Evolutionary conservation across 1,284 basidiomycete genomes (phyloP), one percentile per base, ranked within the genome.

Genomic region (Papiliotrema nemorosa): DNA sequence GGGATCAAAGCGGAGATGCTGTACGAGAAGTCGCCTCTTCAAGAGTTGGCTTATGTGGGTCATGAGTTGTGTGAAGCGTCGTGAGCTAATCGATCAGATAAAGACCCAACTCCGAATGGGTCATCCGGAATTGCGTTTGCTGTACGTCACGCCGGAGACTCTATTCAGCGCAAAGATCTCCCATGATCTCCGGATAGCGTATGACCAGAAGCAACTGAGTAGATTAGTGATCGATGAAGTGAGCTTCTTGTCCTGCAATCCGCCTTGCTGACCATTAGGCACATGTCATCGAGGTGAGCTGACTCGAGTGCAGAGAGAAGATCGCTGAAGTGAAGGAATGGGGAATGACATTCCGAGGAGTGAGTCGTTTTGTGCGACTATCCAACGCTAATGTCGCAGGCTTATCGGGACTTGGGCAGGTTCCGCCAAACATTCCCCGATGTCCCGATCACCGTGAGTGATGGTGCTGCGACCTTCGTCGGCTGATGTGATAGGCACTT

Each of bases 101-200:
- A 72, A 79, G 5, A 74, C 76, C 22, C 86, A 89, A 58, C 66
- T 91, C 31, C 69, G 74, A 1, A 83, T 84, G 3, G 82, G 79
- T 2, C 76, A 81, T 59, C 86, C 87, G 0, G 65, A 60, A 4
- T 81, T 79, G 35, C 80, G 85, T 5, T 73, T 91, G 6, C 76
- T 92, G 12, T 92, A 93, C 63, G 81, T 82, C 20, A 91, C 89
- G 0, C 88, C 90, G 0, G 89, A 92, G 64, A 83, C 81, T 42
- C 75, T 90, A 36, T 80, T 80, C 49, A 80, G 76, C 0, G 51
- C 73, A 2, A 81, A 82, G 21, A 82, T 88, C 53, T 70, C 77
- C 55, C 69, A 69, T 22, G 69, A 83, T 2, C 74, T 91, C 24
- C 71, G 76, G 7, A 71, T 64, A 0, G 70, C 85, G 1, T 78